phyloP scores from a whole-genome alignment of 495 filamentous ascomycete species.

The Pyronema omphalodes region DNA sequence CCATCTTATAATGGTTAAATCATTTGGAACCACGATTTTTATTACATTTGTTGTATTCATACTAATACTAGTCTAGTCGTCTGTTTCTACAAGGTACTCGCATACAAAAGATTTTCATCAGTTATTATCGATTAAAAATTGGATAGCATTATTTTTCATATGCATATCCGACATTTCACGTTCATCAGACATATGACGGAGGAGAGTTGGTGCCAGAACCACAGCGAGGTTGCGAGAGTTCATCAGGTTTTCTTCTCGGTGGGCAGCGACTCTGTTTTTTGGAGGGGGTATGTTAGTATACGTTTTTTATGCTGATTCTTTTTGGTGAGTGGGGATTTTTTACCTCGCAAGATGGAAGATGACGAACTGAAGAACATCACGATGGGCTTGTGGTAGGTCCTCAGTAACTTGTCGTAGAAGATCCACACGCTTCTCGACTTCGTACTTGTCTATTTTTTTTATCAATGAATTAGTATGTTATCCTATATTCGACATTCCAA shows the following conservation, averaged over 20 bases:
- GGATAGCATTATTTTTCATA: constrained; percentile 72
- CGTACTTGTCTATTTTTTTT: too few species aligned
- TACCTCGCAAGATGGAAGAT: constrained; percentile 65
- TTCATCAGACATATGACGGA: constrained; percentile 72
- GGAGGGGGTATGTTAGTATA: constrained; percentile 3
- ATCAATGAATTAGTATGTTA: not conserved
- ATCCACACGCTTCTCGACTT: constrained; percentile 38
- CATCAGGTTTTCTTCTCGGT: constrained; percentile 78
- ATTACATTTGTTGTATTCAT: too few species aligned
- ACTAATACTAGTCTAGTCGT: too few species aligned
- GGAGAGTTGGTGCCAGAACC: constrained; percentile 94
- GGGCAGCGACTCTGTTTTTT: constrained; percentile 58
- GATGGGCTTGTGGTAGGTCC: constrained; percentile 62
- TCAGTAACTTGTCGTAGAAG: constrained; percentile 51
- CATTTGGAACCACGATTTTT: too few species aligned
- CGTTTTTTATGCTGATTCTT: too few species aligned
- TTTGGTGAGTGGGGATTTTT: too few species aligned
- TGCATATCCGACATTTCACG: constrained; percentile 94
- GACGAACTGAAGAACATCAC: constrained; percentile 78
- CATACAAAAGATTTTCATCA: too few species aligned
- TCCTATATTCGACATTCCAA: not conserved
- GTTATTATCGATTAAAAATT: constrained; percentile 80
- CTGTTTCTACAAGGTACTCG: too few species aligned
- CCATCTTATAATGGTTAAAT: too few species aligned
- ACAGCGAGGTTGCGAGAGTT: constrained; percentile 87